A percentile compares a stretch with the other conserved stretches of the same genome.
Evolutionary conservation across 73 alveolate genomes (phyloP).

Genomic region (Stentor coeruleus): DNA sequence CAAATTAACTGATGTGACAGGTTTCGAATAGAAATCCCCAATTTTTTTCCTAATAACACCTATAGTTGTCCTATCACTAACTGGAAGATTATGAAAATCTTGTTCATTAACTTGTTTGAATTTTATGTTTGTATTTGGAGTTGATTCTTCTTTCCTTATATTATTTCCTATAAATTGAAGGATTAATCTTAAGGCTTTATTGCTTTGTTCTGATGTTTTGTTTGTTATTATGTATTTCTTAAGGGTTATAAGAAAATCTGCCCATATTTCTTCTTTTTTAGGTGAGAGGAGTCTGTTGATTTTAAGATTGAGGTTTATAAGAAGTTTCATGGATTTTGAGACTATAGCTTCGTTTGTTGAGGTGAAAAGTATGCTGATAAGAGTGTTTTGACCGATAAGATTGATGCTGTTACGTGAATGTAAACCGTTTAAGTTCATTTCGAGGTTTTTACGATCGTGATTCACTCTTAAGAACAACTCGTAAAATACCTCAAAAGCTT

Average conservation of each 20-base stretch:
- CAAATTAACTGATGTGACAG: background rate
- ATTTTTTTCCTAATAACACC: slow-evolving; percentile 5
- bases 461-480: background rate
- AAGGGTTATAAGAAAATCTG: background rate
- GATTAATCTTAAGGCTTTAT: background rate
- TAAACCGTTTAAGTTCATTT: background rate
- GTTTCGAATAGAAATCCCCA: background rate
- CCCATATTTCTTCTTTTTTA: background rate
- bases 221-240: background rate
- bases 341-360: background rate
- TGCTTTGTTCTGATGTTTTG: background rate
- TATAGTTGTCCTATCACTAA: background rate
- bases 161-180: background rate
- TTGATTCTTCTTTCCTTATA: background rate
- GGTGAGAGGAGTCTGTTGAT: background rate
- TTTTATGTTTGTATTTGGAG: background rate
- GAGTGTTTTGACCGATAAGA: background rate
- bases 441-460: background rate
- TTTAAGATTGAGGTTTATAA: background rate
- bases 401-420: background rate
- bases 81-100: background rate
- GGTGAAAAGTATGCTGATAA: background rate
- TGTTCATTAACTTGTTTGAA: background rate
- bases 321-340: background rate
- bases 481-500: background rate